Conservation (phyloP, 2,329 filamentous ascomycete genomes). For the Aspergillus novoparasiticus region DNA sequence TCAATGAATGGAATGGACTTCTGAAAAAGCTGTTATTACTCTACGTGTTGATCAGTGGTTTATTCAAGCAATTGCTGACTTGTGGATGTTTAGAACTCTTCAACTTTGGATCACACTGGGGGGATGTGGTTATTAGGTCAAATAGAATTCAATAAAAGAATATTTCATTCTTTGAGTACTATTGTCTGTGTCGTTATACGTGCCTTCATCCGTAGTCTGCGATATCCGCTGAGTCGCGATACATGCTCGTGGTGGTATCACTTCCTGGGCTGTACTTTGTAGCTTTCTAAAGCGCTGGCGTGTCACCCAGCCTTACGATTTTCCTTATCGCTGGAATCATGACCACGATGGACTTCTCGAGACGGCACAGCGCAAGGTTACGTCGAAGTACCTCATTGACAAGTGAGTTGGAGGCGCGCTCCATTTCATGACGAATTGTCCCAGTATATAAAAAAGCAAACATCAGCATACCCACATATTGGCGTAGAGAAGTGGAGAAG, state of each 20-base stretch:
- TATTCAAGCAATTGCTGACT: conserved; percentile 17
- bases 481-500: not conserved
- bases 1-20: conserved; percentile 86
- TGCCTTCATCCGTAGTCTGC: not conserved
- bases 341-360: not conserved
- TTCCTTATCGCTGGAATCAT: not conserved
- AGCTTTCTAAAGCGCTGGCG: not conserved
- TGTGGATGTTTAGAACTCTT: not conserved
- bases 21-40: conserved; percentile 56
- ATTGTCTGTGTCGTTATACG: not conserved
- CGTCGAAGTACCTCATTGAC: not conserved
- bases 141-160: not conserved
- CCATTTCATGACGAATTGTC: not conserved
- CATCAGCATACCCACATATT: not conserved
- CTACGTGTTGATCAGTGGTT: conserved; percentile 4
- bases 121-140: not conserved
- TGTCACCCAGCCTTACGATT: too few species aligned
- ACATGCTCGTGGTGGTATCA: not conserved
- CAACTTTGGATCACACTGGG: not conserved
- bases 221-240: not conserved
- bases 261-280: not conserved
- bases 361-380: not conserved
- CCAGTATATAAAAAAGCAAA: not conserved
- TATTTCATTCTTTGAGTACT: not conserved
- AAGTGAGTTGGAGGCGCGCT: not conserved